Evolutionary conservation across 2,329 filamentous ascomycete genomes (phyloP), one percentile per base, ranked within the genome.

Genomic region (Dryadomyces quercivorus): DNA sequence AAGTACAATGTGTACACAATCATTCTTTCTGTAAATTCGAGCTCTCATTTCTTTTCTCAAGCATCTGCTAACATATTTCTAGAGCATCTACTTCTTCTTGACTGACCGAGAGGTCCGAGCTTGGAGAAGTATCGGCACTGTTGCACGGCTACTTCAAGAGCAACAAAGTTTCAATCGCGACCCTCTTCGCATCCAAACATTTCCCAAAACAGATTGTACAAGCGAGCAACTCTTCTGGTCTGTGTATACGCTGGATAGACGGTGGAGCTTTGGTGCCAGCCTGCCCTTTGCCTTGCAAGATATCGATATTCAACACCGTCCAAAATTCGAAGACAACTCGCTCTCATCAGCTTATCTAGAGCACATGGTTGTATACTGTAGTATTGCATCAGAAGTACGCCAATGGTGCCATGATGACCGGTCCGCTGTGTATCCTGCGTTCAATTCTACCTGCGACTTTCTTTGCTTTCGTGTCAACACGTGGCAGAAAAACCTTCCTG

Each of bases 191-290:
- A 21, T 10, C 10, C 45, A 31, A 31, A 31, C 8, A 31, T 31
- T 31, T 31, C 8, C 26, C 4, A 31, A 31, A 31, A 31, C 8
- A 31, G 8, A 8, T 8, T 4, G 26, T 16, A 47, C 13, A 31
- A 22, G 22, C 47, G 5, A 16, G 3, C 34, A 52, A 22, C 26
- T 52, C 15, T 55, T 51, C 42, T 57, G 47, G 50, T 21, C 51
- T 12, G 38, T 51, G 5, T 57, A 55, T 26, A 49, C 44, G 2
- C 47, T 57, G 4, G 56, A 57, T 45, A 40, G 53, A 21, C 40
- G 56, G 12, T 57, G 56, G 56, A 50, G 53, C 31, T 57, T 57
- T 26, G 56, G 53, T 2, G 53, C 52, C 2, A 53, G 56, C 15
- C 43, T 57, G 40, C 56, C 56, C 16, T 57, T 53, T 36, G 43